Conservation (phyloP, 805 yeast genomes). For the Candida ponderosae region DNA sequence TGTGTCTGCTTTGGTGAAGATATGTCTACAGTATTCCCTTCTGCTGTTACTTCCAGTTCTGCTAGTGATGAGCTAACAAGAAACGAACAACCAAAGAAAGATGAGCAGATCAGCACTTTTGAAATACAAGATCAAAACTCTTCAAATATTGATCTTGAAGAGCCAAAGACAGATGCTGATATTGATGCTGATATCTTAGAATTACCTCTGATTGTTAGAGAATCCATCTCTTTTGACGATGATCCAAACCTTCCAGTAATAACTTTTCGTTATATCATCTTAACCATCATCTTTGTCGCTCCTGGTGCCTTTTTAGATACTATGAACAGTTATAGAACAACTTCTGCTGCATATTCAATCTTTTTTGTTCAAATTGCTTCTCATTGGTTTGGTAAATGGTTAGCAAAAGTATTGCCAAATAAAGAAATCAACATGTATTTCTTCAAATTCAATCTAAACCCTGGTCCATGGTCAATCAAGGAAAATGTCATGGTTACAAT, state of each 20-base stretch:
- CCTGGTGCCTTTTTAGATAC: slow-evolving; percentile 23
- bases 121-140: no score
- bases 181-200: slow-evolving; percentile 15
- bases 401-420: slow-evolving; percentile 34
- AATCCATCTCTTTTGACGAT: slow-evolving; percentile 21
- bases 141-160: no score
- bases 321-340: slow-evolving; percentile 17
- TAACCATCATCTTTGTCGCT: slow-evolving; percentile 17
- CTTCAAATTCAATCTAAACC: slow-evolving; percentile 32
- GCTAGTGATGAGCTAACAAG: no score
- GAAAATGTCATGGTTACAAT: slow-evolving; percentile 38
- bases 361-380: slow-evolving; percentile 43
- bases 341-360: slow-evolving; percentile 38
- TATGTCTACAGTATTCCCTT: no score
- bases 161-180: no score
- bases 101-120: no score
- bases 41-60: no score
- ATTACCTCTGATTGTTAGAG: slow-evolving; percentile 19
- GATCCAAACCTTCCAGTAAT: slow-evolving; percentile 20
- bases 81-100: no score
- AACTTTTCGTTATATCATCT: slow-evolving; percentile 19
- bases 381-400: slow-evolving; percentile 39
- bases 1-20: no score
- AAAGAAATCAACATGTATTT: slow-evolving; percentile 13
- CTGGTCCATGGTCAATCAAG: slow-evolving; percentile 50